Evolutionary conservation across 1,139 yeast species (phyloP).

Genomic region (Keqinozyma sinolaborantium): DNA sequence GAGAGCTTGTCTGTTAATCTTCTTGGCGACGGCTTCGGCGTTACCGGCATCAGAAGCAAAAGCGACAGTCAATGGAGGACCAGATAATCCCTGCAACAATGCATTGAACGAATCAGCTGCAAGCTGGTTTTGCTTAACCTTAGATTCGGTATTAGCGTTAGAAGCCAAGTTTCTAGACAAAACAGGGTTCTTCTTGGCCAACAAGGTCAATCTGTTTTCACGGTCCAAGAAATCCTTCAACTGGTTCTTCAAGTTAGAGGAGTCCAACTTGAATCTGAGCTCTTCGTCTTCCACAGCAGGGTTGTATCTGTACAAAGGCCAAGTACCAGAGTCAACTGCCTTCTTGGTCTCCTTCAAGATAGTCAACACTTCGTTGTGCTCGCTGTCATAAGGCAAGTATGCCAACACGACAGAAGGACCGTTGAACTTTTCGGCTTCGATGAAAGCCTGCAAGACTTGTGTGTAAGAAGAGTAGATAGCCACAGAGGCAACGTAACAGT

Average conservation of each 20-base stretch:
- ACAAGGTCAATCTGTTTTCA: slow-evolving; percentile 79
- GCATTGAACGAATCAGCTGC: slow-evolving; percentile 78
- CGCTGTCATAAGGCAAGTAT: slow-evolving; percentile 73
- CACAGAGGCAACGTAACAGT: slow-evolving; percentile 89
- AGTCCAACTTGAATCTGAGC: slow-evolving; percentile 73
- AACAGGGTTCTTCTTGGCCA: slow-evolving; percentile 68
- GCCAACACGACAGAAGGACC: slow-evolving; percentile 94
- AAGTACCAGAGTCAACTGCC: slow-evolving; percentile 90
- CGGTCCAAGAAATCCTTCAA: slow-evolving; percentile 80
- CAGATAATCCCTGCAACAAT: slow-evolving; percentile 81
- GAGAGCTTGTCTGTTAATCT: slow-evolving; percentile 77
- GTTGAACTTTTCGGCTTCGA: slow-evolving; percentile 81
- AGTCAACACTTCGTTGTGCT: slow-evolving; percentile 65
- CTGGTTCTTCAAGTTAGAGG: slow-evolving; percentile 75
- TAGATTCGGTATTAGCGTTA: slow-evolving; percentile 57
- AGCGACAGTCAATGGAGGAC: slow-evolving; percentile 88
- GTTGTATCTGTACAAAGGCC: slow-evolving; percentile 91
- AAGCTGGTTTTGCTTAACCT: slow-evolving; percentile 56
- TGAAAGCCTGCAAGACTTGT: slow-evolving; percentile 82
- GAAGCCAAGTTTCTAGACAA: slow-evolving; percentile 71
- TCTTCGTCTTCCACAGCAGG: slow-evolving; percentile 51
- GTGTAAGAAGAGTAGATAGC: slow-evolving; percentile 94
- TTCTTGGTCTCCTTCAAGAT: slow-evolving; percentile 82
- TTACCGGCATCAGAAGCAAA: slow-evolving; percentile 96
- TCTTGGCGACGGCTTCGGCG: slow-evolving; percentile 81